Base-by-base conservation (phyloP, 1,139 yeast species). In the Blastobotrys apis region DNA sequence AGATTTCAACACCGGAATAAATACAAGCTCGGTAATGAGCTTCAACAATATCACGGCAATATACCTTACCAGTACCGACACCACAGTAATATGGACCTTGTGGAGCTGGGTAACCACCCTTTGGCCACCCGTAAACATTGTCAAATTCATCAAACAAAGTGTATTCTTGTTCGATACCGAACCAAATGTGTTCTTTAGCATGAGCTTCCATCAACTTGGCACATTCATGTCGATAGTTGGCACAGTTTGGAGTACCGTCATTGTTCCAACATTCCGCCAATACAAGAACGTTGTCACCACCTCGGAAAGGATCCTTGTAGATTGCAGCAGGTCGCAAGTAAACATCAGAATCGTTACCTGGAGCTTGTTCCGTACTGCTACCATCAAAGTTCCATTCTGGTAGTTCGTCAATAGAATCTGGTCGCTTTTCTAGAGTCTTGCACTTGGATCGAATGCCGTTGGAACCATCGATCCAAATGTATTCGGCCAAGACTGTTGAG, bases 1-100 rank as follows among this genome's bases (percentile, higher is more conserved):
- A 84, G 58, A 90, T 81, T 65, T 77, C 74, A 58, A 92, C 69
- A 64, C 97, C 97, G 53, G 97, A 81, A 67, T 85, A 84, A 54
- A 92, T 77, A 75, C 97, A 88, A 53, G 98, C 98, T 71, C 94
- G 82, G 84, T 92, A 92, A 75, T 92, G 98, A 51, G 98, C 97
- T 76, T 92, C 98, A 61, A 92, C 90, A 49, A 92, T 88, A 66
- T 92, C 98, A 75, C 98, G 83, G 64, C 97, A 96, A 69, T 83
- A 86, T 53, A 92, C 98, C 75, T 87, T 90, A 65, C 97, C 97
- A 62, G 97, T 80, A 74, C 98, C 98, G 56, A 92, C 98, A 81
- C 98, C 98, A 77, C 98, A 92, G 82, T 92, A 92, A 84, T 90
- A 92, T 52, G 98, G 98, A 58, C 98, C 98, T 75, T 92, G 98